Percentiles rank a stretch among this genome's conserved stretches.
Evolutionary conservation across 2,329 filamentous ascomycete species (phyloP).

Genomic region (Thyridium curvatum): DNA sequence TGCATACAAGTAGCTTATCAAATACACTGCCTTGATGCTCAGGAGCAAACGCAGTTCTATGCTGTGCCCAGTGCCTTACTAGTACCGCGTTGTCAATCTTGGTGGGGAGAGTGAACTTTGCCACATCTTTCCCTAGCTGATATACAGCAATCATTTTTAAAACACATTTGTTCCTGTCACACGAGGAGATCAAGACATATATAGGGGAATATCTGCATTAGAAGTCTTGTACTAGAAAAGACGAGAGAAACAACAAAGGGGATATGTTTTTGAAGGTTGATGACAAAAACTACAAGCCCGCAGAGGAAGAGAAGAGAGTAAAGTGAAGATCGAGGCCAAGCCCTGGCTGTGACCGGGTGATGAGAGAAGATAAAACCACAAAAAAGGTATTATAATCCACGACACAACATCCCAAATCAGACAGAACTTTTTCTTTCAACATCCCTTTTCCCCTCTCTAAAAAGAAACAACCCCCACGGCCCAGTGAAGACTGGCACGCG

Average conservation of each 20-base stretch:
- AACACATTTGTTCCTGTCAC: background rate
- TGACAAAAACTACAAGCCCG: slow-evolving; percentile 13
- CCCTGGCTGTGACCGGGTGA: too few relatives aligned
- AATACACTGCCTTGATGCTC: too few relatives aligned
- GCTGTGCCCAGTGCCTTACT: too few relatives aligned
- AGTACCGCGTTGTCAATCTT: too few relatives aligned
- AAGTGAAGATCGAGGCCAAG: background rate
- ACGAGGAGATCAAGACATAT: slow-evolving; percentile 16
- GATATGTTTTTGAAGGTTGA: slow-evolving; percentile 13
- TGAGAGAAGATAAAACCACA: too few relatives aligned
- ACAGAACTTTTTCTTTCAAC: background rate
- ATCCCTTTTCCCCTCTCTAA: background rate
- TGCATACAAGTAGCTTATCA: too few relatives aligned
- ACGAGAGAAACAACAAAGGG: slow-evolving; percentile 25
- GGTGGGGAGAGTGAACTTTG: too few relatives aligned
- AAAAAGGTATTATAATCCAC: slow-evolving; percentile 2
- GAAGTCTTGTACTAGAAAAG: slow-evolving; percentile 52
- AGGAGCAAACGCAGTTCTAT: too few relatives aligned
- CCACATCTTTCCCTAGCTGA: too few relatives aligned
- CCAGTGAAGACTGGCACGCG: too few relatives aligned
- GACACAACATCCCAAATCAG: background rate
- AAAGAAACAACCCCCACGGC: too few relatives aligned
- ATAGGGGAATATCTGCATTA: slow-evolving; percentile 57
- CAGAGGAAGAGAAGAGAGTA: slow-evolving; percentile 16
- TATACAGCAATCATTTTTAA: too few relatives aligned